Conservation (phyloP, 2,329 filamentous ascomycete species). For the Byssoonygena ceratinophila region DNA sequence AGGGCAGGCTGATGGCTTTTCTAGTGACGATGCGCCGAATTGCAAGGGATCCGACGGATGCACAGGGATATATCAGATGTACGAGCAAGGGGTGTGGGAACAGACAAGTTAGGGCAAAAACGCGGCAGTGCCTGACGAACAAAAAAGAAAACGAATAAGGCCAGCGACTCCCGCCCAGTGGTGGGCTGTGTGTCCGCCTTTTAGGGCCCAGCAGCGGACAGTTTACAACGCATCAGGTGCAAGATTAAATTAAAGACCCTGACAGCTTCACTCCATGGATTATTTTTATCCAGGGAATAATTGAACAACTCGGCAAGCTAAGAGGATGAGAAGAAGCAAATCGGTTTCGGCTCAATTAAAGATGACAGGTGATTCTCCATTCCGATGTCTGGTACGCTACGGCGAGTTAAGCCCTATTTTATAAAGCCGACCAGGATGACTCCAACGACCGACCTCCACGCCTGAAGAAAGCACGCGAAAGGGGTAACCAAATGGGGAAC, state of each 20-base stretch:
- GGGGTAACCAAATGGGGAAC: neutral
- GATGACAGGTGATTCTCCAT: slow-evolving; percentile 7
- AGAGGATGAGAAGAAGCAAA: neutral
- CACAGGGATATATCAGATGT: slow-evolving; percentile 11
- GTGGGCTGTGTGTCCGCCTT: neutral
- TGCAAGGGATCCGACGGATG: slow-evolving; percentile 11
- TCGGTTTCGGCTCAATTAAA: neutral
- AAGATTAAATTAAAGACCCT: neutral
- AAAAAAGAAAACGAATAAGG: neutral
- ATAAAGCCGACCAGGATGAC: slow-evolving; percentile 2
- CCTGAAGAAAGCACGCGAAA: slow-evolving; percentile 1
- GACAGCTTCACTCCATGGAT: neutral
- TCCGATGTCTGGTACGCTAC: slow-evolving; percentile 9
- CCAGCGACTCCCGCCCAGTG: neutral
- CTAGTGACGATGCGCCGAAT: slow-evolving; percentile 7
- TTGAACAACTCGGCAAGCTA: neutral
- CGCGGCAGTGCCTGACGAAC: slow-evolving; percentile 8
- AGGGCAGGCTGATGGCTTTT: slow-evolving; percentile 2
- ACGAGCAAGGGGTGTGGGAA: slow-evolving; percentile 7
- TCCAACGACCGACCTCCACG: neutral
- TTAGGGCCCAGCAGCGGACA: slow-evolving; percentile 1
- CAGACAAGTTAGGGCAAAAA: slow-evolving; percentile 2
- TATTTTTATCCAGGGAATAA: neutral
- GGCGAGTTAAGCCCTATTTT: slow-evolving; percentile 12
- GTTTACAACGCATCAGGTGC: slow-evolving; percentile 10